Percentiles rank a stretch among this genome's conserved stretches.
These are phyloP conservation scores for Spinacia oleracea DNA, from an alignment of 179 eudicot species.

Conservation along the genomic window DNA sequence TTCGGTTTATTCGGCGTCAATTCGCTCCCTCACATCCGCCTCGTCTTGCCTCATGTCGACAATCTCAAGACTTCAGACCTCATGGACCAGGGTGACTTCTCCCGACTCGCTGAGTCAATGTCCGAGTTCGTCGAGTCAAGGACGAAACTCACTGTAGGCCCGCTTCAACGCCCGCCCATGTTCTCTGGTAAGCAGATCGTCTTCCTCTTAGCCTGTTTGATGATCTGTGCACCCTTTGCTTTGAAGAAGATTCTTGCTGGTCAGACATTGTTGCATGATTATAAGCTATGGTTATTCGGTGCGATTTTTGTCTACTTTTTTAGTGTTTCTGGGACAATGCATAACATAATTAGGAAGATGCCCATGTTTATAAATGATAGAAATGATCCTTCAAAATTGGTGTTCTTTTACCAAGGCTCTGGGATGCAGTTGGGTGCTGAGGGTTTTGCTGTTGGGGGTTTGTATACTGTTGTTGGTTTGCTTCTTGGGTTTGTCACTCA, in stretches of 20 bases:
- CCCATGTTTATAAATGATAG: constrained; percentile 80
- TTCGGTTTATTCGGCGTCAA: constrained; percentile 56
- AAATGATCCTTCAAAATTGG: constrained; percentile 60
- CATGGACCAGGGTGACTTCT: constrained; percentile 56
- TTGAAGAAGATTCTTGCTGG: constrained; percentile 56
- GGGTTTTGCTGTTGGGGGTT: constrained; percentile 77
- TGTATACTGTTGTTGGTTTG: constrained; percentile 84
- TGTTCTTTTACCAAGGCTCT: constrained; percentile 82
- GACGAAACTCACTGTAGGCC: constrained; percentile 47
- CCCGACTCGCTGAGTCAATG: constrained; percentile 66
- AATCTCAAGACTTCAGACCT: constrained; percentile 34
- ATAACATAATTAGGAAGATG: constrained; percentile 79
- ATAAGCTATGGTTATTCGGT: constrained; percentile 58
- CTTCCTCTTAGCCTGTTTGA: constrained; percentile 21
- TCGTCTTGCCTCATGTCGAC: constrained; percentile 36
- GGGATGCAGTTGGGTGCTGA: constrained; percentile 98
- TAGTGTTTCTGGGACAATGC: constrained; percentile 95
- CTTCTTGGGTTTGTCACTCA: constrained; percentile 70
- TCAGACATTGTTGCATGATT: constrained; percentile 62
- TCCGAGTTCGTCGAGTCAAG: constrained; percentile 58
- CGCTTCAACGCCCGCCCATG: constrained; percentile 57
- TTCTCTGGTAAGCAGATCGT: constrained; percentile 51
- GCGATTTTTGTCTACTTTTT: constrained; percentile 77
- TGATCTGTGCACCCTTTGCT: constrained; percentile 50
- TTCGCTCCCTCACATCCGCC: constrained; percentile 64